Conservation (phyloP, 345 rosid genomes). For the Clausena lansium region DNA sequence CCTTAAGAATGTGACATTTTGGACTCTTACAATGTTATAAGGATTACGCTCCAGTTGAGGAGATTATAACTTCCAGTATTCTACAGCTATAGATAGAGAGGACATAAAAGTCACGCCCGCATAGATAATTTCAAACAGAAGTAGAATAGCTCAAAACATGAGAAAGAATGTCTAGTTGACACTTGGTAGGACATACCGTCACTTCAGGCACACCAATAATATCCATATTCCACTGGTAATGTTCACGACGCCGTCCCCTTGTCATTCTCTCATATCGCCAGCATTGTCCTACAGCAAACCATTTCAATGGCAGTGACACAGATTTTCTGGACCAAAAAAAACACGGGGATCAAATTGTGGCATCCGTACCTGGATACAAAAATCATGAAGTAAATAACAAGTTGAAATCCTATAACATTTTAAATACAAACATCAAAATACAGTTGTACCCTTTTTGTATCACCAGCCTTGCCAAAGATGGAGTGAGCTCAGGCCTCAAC, state of each 20-base stretch:
- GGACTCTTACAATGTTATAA: neutral
- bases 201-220: slow-evolving; percentile 90
- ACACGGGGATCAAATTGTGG: slow-evolving; percentile 60
- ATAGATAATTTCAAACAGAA: neutral
- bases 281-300: slow-evolving; percentile 96
- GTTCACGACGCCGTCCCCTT: slow-evolving; percentile 93
- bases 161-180: slow-evolving; percentile 16
- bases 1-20: neutral
- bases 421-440: neutral
- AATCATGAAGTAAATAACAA: slow-evolving; percentile 35
- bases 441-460: slow-evolving; percentile 75
- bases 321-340: slow-evolving; percentile 85
- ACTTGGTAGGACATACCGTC: slow-evolving; percentile 46
- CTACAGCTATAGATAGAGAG: neutral
- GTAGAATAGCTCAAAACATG: neutral
- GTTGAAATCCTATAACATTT: slow-evolving; percentile 1
- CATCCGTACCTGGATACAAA: slow-evolving; percentile 60
- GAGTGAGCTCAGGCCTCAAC: slow-evolving; percentile 96
- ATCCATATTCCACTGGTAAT: slow-evolving; percentile 99
- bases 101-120: neutral
- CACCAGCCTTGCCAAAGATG: slow-evolving; percentile 90
- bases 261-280: slow-evolving; percentile 99
- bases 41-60: neutral
- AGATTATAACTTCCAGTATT: neutral
- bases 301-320: slow-evolving; percentile 81